Conservation (phyloP, 169 alveolate genomes). For the Eimeria tenella region DNA sequence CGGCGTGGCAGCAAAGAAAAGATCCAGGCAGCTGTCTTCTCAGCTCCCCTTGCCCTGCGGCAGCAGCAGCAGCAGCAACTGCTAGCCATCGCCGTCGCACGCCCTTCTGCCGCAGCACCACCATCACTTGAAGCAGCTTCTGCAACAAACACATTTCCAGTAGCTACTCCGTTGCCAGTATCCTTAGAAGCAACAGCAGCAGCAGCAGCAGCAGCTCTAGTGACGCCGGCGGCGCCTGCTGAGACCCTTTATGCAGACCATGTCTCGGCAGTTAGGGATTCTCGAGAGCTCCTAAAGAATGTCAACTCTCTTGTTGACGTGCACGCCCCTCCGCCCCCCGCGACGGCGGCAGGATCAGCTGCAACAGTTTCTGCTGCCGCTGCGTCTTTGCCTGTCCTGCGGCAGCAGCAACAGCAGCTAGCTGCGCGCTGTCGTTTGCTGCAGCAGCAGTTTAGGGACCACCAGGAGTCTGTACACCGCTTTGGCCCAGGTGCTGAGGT, state of each 20-base stretch:
- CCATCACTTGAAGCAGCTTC: background rate
- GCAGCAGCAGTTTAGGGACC: background rate
- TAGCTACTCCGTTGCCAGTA: no score
- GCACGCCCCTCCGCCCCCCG: background rate
- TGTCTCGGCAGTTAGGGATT: background rate
- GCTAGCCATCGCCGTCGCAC: slow-evolving; percentile 24
- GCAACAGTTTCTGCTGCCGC: background rate
- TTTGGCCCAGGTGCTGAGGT: slow-evolving; percentile 5
- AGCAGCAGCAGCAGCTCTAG: background rate
- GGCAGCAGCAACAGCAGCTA: background rate
- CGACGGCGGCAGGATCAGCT: background rate
- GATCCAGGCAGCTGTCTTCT: slow-evolving; percentile 19
- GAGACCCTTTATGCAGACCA: background rate
- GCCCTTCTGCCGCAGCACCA: background rate
- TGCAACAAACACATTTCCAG: background rate
- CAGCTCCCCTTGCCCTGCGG: background rate
- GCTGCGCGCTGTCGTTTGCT: background rate
- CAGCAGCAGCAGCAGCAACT: slow-evolving; percentile 28
- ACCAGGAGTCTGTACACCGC: slow-evolving; percentile 33
- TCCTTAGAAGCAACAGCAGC: background rate
- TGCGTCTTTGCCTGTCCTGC: background rate
- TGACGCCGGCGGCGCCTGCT: background rate
- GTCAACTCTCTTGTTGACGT: background rate
- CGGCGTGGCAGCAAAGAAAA: slow-evolving; percentile 40
- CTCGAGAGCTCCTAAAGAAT: background rate